Conservation (phyloP, 2,329 filamentous ascomycete genomes). For the Chaetomiaceae sp. region DNA sequence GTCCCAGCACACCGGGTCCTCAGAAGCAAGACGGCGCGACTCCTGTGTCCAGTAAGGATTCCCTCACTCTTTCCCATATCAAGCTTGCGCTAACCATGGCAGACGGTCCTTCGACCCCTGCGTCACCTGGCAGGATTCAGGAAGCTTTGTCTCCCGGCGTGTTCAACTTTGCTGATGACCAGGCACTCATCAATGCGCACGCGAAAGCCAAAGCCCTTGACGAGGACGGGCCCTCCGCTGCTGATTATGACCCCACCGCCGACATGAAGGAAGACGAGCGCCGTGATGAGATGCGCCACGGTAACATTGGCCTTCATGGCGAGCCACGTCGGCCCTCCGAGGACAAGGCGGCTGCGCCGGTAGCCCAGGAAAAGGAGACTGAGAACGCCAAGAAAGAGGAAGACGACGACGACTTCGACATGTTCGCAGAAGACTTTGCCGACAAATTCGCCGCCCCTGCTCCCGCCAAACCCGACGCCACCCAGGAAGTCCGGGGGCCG, state of each 20-base stretch:
- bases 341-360: conserved; percentile 13
- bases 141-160: conserved; percentile 52
- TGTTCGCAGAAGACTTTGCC: conserved; percentile 82
- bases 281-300: conserved; percentile 62
- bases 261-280: conserved; percentile 83
- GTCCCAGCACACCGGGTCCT: conserved; percentile 39
- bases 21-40: conserved; percentile 37
- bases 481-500: conserved; percentile 42
- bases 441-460: conserved; percentile 56
- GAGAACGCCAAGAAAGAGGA: conserved; percentile 43
- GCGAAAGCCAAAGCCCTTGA: conserved; percentile 39
- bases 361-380: conserved; percentile 28
- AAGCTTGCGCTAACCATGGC: conserved; percentile 1
- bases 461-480: conserved; percentile 31
- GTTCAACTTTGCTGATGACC: conserved; percentile 62
- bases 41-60: conserved; percentile 44
- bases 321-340: conserved; percentile 30
- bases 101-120: conserved; percentile 32
- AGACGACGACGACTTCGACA: conserved; percentile 71
- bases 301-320: conserved; percentile 49
- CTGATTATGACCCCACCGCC: conserved; percentile 83
- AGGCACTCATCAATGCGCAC: conserved; percentile 61
- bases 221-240: conserved; percentile 79
- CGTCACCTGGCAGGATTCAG: conserved; percentile 37
- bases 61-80: background rate